Conservation (phyloP, 2,329 filamentous ascomycete species). For the Ampelomyces quisqualis region DNA sequence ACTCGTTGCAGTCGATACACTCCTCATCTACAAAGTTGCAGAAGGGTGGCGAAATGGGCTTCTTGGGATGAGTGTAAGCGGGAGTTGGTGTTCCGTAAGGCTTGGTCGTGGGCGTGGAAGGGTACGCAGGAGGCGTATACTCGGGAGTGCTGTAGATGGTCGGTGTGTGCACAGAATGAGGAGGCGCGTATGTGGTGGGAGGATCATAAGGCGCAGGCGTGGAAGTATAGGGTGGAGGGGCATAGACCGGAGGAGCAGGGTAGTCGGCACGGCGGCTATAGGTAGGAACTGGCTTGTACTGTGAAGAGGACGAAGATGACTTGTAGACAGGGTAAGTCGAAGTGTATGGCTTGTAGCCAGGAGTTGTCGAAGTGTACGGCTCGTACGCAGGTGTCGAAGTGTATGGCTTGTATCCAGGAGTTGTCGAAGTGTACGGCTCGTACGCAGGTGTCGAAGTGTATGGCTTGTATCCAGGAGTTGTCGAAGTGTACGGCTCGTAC, state of each 20-base stretch:
- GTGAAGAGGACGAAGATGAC: not conserved
- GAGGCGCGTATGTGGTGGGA: not conserved
- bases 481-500: not conserved
- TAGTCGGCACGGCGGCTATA: not conserved
- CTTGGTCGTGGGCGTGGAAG: not conserved
- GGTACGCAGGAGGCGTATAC: not conserved
- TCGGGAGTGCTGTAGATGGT: not conserved
- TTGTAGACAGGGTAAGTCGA: not conserved
- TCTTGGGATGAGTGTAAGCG: not conserved
- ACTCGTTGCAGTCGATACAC: conserved; percentile 8
- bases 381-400: not conserved
- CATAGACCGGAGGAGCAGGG: not conserved
- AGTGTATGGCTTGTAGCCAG: not conserved
- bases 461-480: not conserved
- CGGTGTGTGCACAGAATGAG: no score
- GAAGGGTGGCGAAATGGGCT: not conserved
- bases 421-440: not conserved
- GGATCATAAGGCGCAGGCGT: not conserved
- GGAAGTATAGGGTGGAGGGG: not conserved
- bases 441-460: not conserved
- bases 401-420: not conserved
- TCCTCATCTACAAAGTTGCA: not conserved
- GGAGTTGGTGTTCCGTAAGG: not conserved
- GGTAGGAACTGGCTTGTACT: not conserved
- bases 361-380: not conserved